These are phyloP conservation scores for Akanthomyces muscarius DNA, from an alignment of 2,329 filamentous ascomycete species.

Conservation along the genomic window DNA sequence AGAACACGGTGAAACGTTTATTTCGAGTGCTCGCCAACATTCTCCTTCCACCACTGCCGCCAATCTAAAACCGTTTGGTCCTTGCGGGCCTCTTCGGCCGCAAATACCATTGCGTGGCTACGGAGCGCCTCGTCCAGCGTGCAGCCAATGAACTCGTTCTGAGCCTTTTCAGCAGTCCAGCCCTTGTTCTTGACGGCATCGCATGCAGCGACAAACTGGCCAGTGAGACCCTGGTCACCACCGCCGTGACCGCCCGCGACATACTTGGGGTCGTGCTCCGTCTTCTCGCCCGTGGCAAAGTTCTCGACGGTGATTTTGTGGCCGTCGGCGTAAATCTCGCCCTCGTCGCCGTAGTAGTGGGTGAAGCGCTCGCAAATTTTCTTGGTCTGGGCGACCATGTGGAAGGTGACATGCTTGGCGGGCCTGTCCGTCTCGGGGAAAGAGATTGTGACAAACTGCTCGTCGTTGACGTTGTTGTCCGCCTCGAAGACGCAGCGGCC, in stretches of 20 bases:
- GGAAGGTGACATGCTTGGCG: constrained; percentile 82
- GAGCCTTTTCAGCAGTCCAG: constrained; percentile 65
- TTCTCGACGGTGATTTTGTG: constrained; percentile 70
- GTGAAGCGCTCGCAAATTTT: constrained; percentile 83
- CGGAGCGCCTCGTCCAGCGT: constrained; percentile 81
- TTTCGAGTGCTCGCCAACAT: constrained; percentile 26
- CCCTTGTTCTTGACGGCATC: constrained; percentile 70
- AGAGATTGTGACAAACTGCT: constrained; percentile 81
- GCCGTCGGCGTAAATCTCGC: constrained; percentile 84
- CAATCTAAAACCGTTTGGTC: constrained; percentile 69
- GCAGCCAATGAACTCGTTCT: constrained; percentile 73
- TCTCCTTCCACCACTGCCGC: constrained; percentile 65
- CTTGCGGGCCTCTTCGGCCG: constrained; percentile 79
- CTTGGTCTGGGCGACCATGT: constrained; percentile 90
- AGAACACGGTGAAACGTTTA: background rate
- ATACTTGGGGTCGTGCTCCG: constrained; percentile 28
- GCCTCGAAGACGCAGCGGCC: constrained; percentile 93
- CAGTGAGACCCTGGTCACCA: constrained; percentile 56
- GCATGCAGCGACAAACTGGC: constrained; percentile 79
- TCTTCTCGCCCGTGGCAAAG: constrained; percentile 35
- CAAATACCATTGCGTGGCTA: constrained; percentile 91
- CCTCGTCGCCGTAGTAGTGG: constrained; percentile 78
- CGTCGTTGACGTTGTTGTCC: constrained; percentile 91
- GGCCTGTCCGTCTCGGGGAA: constrained; percentile 71
- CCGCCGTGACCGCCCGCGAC: constrained; percentile 39